Conservation (phyloP, 73 alveolate species). For the Paramecium tetraurelia region DNA sequence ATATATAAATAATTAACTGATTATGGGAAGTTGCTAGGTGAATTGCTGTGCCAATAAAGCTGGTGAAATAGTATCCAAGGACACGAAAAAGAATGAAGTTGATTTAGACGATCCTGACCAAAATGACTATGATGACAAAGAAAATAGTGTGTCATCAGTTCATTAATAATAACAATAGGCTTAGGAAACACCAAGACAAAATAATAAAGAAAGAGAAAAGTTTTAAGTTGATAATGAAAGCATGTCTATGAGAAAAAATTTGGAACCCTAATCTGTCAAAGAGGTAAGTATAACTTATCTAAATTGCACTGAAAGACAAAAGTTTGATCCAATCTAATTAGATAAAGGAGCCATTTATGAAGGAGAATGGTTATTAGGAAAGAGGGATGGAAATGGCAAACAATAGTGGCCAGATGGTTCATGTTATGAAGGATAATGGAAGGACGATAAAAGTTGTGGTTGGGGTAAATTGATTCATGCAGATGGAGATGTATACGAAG, state of each 20-base stretch:
- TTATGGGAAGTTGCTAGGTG: neutral
- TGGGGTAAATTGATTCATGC: conserved; percentile 61
- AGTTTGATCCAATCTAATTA: conserved; percentile 63
- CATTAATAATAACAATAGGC: neutral
- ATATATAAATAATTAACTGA: conserved; percentile 28
- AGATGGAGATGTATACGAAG: conserved; percentile 68
- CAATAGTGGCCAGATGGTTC: conserved; percentile 77
- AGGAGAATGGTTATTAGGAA: conserved; percentile 67
- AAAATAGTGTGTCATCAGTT: neutral
- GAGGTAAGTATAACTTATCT: neutral
- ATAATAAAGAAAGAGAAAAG: neutral
- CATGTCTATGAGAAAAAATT: neutral
- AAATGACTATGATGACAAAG: neutral
- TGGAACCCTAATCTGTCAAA: neutral
- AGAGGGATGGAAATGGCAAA: conserved; percentile 72
- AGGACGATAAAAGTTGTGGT: conserved; percentile 55
- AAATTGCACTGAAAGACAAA: conserved; percentile 35
- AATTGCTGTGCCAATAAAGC: neutral
- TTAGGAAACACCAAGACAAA: neutral
- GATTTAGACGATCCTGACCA: neutral
- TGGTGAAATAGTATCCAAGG: neutral
- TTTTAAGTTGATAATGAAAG: neutral
- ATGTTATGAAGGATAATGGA: conserved; percentile 64
- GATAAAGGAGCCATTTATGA: conserved; percentile 74
- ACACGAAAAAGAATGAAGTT: neutral